These are phyloP conservation scores for Falciphora oryzae DNA, from an alignment of 2,329 filamentous ascomycete species.

Conservation along the genomic window DNA sequence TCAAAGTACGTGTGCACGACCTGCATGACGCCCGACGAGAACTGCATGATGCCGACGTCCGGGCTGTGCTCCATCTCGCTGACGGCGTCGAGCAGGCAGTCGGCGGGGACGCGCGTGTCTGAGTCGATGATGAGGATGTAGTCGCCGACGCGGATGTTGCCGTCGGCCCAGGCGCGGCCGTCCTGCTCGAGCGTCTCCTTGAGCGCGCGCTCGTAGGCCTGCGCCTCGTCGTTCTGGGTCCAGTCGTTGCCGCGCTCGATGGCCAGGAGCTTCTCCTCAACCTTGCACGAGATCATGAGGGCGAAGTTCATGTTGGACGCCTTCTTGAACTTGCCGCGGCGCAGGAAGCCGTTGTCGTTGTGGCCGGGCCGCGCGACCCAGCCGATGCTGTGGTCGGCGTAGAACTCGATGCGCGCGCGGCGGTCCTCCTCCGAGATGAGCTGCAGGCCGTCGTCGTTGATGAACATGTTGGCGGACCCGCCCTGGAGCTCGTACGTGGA, in stretches of 20 bases:
- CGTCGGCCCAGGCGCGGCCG: conserved; percentile 72
- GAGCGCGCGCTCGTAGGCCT: conserved; percentile 60
- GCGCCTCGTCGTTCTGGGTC: conserved; percentile 63
- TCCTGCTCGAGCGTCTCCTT: conserved; percentile 61
- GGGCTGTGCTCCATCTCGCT: conserved; percentile 78
- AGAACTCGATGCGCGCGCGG: conserved; percentile 59
- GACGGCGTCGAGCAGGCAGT: conserved; percentile 73
- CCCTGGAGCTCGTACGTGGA: conserved; percentile 72
- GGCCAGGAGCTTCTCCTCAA: conserved; percentile 60
- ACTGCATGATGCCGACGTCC: conserved; percentile 74
- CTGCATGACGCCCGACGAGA: conserved; percentile 73
- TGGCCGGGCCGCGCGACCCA: conserved; percentile 63
- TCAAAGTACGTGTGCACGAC: conserved; percentile 69
- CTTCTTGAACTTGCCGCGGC: conserved; percentile 64
- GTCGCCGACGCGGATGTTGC: conserved; percentile 80
- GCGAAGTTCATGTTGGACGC: conserved; percentile 70
- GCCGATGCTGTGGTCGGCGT: conserved; percentile 62
- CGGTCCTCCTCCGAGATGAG: conserved; percentile 58
- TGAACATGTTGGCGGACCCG: conserved; percentile 71
- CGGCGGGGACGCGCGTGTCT: conserved; percentile 69
- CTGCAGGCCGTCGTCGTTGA: conserved; percentile 72
- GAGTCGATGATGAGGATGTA: conserved; percentile 77
- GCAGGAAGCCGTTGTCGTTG: conserved; percentile 55
- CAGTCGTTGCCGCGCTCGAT: conserved; percentile 55
- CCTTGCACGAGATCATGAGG: conserved; percentile 60